Conservation (phyloP, 495 filamentous ascomycete genomes). For the Hypomontagnella monticulosa region DNA sequence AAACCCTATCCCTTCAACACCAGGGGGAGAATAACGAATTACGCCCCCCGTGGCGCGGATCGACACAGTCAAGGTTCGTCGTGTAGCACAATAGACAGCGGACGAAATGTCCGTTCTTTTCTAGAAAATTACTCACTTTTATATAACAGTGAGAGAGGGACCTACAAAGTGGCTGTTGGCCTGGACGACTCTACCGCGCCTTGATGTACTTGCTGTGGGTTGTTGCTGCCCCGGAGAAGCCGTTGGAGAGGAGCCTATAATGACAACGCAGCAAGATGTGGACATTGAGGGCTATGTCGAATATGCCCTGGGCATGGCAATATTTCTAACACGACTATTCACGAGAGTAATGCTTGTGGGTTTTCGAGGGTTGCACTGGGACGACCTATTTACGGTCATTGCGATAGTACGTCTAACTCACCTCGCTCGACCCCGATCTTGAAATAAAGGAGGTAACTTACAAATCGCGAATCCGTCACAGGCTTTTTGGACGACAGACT, state of each 20-base stretch:
- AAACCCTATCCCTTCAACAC: too few species aligned
- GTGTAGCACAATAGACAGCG: neutral
- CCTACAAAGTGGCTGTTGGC: too few species aligned
- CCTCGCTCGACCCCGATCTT: neutral
- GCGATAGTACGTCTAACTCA: constrained; percentile 13
- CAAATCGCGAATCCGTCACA: neutral
- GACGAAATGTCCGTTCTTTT: too few species aligned
- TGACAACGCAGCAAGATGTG: constrained; percentile 22
- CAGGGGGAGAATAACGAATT: neutral
- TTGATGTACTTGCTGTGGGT: neutral
- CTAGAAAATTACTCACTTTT: too few species aligned
- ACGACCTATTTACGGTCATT: constrained; percentile 18
- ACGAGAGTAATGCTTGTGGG: constrained; percentile 12
- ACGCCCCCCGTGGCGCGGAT: neutral
- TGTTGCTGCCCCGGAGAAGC: neutral
- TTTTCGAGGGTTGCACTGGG: constrained; percentile 13
- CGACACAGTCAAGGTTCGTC: neutral
- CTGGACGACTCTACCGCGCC: neutral
- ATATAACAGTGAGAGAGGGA: too few species aligned
- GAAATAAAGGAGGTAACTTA: neutral
- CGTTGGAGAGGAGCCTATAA: constrained; percentile 5
- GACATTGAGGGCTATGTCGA: constrained; percentile 23
- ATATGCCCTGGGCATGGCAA: constrained; percentile 19
- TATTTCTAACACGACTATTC: constrained; percentile 16
- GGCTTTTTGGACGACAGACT: constrained; percentile 21